These are phyloP conservation scores for Xylaria bambusicola DNA, from an alignment of 495 filamentous ascomycete genomes.

Conservation along the genomic window DNA sequence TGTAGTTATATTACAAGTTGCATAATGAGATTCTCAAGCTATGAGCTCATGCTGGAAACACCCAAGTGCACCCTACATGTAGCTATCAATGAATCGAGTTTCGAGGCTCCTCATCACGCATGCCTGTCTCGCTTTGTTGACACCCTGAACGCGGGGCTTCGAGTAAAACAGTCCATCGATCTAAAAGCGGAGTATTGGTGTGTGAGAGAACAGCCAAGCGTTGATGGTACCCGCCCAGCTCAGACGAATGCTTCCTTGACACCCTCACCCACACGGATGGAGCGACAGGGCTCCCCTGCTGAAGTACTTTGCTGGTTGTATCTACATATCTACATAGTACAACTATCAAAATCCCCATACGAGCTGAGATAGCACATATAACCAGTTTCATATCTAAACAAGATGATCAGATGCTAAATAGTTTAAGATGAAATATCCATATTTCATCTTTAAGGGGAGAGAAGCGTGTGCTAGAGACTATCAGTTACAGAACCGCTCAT, in stretches of 20 bases:
- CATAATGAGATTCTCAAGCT: background rate
- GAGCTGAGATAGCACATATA: too few species aligned
- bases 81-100: too few species aligned
- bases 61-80: background rate
- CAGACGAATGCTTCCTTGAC: background rate
- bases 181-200: background rate
- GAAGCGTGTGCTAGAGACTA: too few species aligned
- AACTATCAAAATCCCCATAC: too few species aligned
- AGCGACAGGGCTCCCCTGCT: constrained; percentile 12
- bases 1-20: too few species aligned
- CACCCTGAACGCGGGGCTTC: background rate
- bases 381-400: too few species aligned
- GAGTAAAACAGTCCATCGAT: background rate
- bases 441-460: too few species aligned
- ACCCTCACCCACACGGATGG: constrained; percentile 12
- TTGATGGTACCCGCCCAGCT: background rate
- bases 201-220: constrained; percentile 2
- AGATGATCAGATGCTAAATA: too few species aligned
- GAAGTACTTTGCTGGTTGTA: too few species aligned
- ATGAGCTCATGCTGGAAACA: background rate
- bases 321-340: too few species aligned
- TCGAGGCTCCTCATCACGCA: background rate
- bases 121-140: background rate
- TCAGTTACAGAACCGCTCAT: too few species aligned
- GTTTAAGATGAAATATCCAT: too few species aligned